Conservation (phyloP, 305 asterid genomes). For the Solanum hybrid region DNA sequence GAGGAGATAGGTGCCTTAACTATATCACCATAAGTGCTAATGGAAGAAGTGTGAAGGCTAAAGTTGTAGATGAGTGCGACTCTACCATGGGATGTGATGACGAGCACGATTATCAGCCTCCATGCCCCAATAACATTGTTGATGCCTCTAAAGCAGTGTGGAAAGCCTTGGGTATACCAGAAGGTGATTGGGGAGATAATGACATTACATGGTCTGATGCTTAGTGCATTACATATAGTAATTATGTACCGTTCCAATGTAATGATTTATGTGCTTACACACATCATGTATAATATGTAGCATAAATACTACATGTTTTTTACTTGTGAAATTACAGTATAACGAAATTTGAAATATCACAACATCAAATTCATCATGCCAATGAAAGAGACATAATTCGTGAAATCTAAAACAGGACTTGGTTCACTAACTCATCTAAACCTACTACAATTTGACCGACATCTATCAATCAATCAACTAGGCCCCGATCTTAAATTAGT, state of each 20-base stretch:
- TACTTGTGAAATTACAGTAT: neutral
- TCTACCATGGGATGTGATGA: slow-evolving; percentile 32
- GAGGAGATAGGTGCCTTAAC: slow-evolving; percentile 24
- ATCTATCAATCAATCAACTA: neutral
- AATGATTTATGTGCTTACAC: too few species aligned
- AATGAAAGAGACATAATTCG: neutral
- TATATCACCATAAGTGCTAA: slow-evolving; percentile 19
- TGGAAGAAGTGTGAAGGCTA: slow-evolving; percentile 24
- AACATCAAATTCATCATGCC: neutral
- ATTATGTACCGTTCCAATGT: neutral
- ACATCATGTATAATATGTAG: neutral
- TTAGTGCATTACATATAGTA: neutral
- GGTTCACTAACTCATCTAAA: neutral
- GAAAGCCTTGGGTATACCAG: slow-evolving; percentile 25
- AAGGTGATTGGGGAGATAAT: slow-evolving; percentile 16
- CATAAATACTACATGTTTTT: neutral
- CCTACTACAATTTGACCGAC: neutral
- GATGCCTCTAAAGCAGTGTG: slow-evolving; percentile 44
- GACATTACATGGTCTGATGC: slow-evolving; percentile 31
- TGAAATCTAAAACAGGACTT: neutral
- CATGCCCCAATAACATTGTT: slow-evolving; percentile 29
- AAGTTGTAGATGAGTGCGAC: slow-evolving; percentile 42
- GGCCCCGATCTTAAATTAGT: neutral
- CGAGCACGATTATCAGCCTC: slow-evolving; percentile 28
- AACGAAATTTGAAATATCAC: neutral